A percentile compares a stretch with the other conserved stretches of the same genome.
Conservation (phyloP, 2,329 filamentous ascomycete species). For the Penicillium psychrosexuale region DNA sequence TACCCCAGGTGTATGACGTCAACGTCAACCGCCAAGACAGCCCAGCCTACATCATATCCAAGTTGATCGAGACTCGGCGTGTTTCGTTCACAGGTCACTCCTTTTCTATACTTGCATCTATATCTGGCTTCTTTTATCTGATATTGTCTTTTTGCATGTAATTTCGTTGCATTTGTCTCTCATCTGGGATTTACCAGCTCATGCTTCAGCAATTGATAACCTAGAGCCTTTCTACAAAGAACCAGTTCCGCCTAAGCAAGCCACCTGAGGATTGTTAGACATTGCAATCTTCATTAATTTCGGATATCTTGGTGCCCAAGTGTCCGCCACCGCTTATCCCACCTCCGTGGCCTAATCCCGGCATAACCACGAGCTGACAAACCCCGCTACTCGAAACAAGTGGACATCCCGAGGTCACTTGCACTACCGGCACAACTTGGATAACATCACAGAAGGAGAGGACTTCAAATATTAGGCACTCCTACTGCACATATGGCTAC, state of each 20-base stretch:
- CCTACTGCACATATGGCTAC: conserved; percentile 49
- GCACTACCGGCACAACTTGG: neutral
- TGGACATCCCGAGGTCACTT: neutral
- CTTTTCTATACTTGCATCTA: neutral
- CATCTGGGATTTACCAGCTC: neutral
- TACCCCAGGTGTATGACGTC: conserved; percentile 7
- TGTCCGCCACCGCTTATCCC: neutral
- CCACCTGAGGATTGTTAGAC: neutral
- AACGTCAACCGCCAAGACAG: conserved; percentile 3
- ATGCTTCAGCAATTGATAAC: neutral
- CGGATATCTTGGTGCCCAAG: neutral
- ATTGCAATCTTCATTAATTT: neutral
- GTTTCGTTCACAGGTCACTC: neutral
- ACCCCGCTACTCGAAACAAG: neutral
- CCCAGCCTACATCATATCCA: neutral
- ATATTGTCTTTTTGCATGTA: neutral
- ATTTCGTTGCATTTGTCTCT: neutral
- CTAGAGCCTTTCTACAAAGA: neutral
- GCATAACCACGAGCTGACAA: neutral
- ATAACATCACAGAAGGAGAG: neutral
- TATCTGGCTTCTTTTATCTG: neutral
- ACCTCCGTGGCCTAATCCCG: neutral
- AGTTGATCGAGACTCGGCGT: neutral
- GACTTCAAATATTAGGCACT: neutral
- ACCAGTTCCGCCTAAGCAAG: neutral